Evolutionary conservation across 2,329 filamentous ascomycete genomes (phyloP).

Genomic region (Aspergillus sp.): DNA sequence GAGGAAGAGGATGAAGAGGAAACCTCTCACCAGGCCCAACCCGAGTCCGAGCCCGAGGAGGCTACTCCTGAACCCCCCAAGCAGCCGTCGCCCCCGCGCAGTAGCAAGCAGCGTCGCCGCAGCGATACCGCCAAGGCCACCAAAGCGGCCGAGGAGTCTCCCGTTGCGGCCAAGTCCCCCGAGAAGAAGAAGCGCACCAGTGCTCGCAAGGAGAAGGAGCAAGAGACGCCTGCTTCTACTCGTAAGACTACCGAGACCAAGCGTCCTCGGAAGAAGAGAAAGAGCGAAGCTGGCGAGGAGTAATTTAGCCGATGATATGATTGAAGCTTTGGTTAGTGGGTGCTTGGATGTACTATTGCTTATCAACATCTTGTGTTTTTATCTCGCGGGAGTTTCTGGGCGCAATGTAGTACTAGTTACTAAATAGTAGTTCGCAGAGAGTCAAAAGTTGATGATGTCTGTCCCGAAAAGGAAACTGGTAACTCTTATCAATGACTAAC

Average conservation of each 20-base stretch:
- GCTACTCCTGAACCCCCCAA: slow-evolving; percentile 31
- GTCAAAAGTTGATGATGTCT: neutral
- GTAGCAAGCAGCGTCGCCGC: slow-evolving; percentile 38
- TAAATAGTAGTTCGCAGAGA: neutral
- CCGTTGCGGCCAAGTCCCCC: slow-evolving; percentile 1
- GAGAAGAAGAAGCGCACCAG: slow-evolving; percentile 22
- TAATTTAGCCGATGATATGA: slow-evolving; percentile 5
- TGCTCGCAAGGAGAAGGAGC: slow-evolving; percentile 29
- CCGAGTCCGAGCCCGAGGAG: slow-evolving; percentile 11
- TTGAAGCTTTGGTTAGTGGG: neutral
- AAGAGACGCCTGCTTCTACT: slow-evolving; percentile 17
- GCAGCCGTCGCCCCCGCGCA: slow-evolving; percentile 38
- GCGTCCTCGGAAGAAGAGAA: slow-evolving; percentile 42
- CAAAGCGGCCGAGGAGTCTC: slow-evolving; percentile 27
- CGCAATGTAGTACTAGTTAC: slow-evolving; percentile 4
- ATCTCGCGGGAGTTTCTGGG: neutral
- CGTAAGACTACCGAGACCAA: slow-evolving; percentile 28
- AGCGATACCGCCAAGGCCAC: slow-evolving; percentile 29
- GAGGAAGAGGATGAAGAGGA: slow-evolving; percentile 25
- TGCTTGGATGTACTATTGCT: neutral
- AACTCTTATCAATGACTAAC: neutral
- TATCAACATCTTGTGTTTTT: slow-evolving; percentile 3
- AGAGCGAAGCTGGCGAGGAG: slow-evolving; percentile 34
- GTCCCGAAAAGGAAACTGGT: neutral
- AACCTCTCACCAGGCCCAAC: neutral